phyloP scores from a whole-genome alignment of 352 stramenopile genomes.

The Thraustotheca clavata region DNA sequence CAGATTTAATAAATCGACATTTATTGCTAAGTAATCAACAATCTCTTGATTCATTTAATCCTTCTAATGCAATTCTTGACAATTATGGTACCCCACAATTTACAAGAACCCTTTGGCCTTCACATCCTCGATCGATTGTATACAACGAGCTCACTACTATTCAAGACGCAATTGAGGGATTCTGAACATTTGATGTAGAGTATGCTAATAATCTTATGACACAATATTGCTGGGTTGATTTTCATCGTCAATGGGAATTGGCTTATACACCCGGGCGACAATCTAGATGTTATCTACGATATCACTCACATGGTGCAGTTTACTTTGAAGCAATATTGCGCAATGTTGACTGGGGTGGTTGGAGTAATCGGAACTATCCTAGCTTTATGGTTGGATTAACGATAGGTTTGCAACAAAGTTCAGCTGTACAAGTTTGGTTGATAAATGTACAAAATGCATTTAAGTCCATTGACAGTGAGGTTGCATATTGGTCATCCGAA shows the following conservation, averaged over 20 bases:
- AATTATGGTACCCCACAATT: neutral
- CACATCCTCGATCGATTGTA: neutral
- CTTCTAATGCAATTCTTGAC: neutral
- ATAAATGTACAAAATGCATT: neutral
- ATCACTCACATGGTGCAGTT: neutral
- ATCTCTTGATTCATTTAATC: neutral
- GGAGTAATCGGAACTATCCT: neutral
- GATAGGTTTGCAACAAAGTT: neutral
- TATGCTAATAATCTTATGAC: neutral
- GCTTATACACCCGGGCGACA: conserved; percentile 1
- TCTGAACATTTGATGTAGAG: neutral
- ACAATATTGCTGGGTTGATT: conserved; percentile 6
- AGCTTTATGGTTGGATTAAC: neutral
- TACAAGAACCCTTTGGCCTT: neutral
- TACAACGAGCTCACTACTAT: neutral
- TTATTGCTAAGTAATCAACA: neutral
- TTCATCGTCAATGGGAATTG: neutral
- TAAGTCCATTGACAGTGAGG: neutral
- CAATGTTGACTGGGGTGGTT: conserved; percentile 1
- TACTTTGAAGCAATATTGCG: neutral
- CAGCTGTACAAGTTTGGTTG: neutral
- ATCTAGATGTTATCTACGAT: neutral
- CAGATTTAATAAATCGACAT: conserved; percentile 1
- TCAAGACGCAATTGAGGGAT: neutral
- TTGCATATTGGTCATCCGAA: neutral